Evolutionary conservation across 2,329 filamentous ascomycete species (phyloP), one percentile per base, ranked within the genome.

Genomic region (Penicillium sp.): DNA sequence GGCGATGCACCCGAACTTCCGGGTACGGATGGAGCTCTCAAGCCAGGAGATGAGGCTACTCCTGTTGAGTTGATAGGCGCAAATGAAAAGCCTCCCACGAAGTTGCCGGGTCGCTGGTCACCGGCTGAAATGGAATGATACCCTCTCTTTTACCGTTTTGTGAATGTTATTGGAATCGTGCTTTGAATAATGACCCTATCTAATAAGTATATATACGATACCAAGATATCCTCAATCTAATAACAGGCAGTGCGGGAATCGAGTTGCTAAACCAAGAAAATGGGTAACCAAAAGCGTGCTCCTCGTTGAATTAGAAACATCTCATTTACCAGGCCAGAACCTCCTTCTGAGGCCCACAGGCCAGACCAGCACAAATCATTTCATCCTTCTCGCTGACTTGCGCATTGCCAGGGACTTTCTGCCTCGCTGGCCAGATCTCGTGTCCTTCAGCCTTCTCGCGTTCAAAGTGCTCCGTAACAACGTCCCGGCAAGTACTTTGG

Each of bases 361-460:
- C 55, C 11, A 68, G 18, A 33, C 51, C 49, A 1, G 60, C 54
- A 18, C 65, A 67, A 11, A 68, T 56, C 24, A 52, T 51, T 55
- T 68, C 66, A 51, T 68, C 66, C 23, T 64, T 62, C 23, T 62
- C 63, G 34, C 56, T 68, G 1, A 64, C 52, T 21, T 54, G 46
- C 11, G 57, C 19, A 21, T 64, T 54, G 8, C 52, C 55, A 3
- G 59, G 37, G 5, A 67, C 39, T 23, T 54, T 66, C n/a, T 59
- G 77, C 39, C 71, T 72, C 1, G 69, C 81, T 0, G 82, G 82
- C 81, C 81, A 83, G 48, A 84, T 81, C 67, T 83, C 77, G 29
- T 67, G 59, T 7, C 75, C 76, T 0, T 66, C 72, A 2, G 68
- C 67, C 61, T 76, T 73, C 66, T 85, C 82, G 21, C 71, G 70